Base-by-base conservation (phyloP, 2,329 filamentous ascomycete genomes). In the Elsinoe fawcettii region DNA sequence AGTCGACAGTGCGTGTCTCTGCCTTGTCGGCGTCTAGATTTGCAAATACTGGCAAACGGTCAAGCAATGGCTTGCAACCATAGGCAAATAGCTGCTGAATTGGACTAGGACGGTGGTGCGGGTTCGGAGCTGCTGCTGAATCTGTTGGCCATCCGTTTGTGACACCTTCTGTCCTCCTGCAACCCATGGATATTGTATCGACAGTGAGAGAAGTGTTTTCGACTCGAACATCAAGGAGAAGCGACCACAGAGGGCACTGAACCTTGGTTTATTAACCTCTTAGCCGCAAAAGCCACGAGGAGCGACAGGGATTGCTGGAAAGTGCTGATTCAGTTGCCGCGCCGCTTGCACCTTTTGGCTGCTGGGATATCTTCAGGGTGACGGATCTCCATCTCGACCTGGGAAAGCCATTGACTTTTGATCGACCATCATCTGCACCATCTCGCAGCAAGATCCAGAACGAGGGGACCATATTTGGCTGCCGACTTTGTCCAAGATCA, bases 21-120 rank as follows among this genome's bases (percentile, higher is more conserved):
- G 53, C 39, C 54, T 43, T 37, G 39, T 56, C 41, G 39, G 54
- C 39, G 54, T 56, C 54, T 56, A 56, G 54, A 56, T 56, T 56
- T 43, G 36, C 54, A 47, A 56, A 46, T 56, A 56, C 54, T 56
- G 54, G 54, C 27, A 25, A 56, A 56, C 54, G 54, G 54, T 20
- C 54, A 39, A 39, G 54, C 54, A 18, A 56, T 56, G 54, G 54
- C 54, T 56, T 47, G 54, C 54, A 56, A 56, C 54, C 54, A 56
- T 47, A 34, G 54, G 54, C 54, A 56, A 56, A 56, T 56, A 56
- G 54, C 54, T 56, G 54, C 54, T 43, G 27, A 39, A 47, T 34
- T 39, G 22, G 39, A 34, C n/a, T 23, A 56, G 37, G 41, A 23
- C 22, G 25, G 39, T 56, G 39, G 54, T 47, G 54, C 41, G 30